A percentile compares a stretch with the other conserved stretches of the same genome.
phyloP scores from a whole-genome alignment of 495 filamentous ascomycete species.

The Neurospora pannonica region DNA sequence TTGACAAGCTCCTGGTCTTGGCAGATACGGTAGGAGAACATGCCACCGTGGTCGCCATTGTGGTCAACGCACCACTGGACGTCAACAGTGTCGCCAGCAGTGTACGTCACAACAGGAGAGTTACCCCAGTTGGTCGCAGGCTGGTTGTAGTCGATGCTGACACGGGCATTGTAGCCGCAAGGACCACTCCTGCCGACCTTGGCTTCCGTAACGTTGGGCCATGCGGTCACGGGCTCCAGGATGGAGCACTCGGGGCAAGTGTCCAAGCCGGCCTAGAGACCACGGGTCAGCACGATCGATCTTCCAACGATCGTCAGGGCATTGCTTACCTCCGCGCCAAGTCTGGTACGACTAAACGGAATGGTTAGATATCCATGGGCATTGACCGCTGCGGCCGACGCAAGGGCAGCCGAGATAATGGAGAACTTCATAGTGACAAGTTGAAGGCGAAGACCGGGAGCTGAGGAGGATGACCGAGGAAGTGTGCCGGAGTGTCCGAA shows the following conservation, averaged over 20 bases:
- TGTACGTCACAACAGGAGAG: slow-evolving; percentile 35
- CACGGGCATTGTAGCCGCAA: slow-evolving; percentile 48
- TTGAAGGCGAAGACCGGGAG: background rate
- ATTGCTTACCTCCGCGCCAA: slow-evolving; percentile 35
- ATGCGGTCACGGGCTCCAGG: slow-evolving; percentile 43
- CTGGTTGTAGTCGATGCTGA: slow-evolving; percentile 47
- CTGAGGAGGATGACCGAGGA: background rate
- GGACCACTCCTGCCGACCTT: slow-evolving; percentile 42
- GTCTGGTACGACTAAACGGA: slow-evolving; percentile 37
- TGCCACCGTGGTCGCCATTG: slow-evolving; percentile 52
- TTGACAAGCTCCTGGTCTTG: slow-evolving; percentile 43
- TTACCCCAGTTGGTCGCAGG: slow-evolving; percentile 38
- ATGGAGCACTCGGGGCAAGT: slow-evolving; percentile 49
- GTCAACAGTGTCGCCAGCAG: slow-evolving; percentile 34
- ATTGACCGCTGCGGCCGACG: slow-evolving; percentile 10
- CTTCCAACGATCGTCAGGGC: background rate
- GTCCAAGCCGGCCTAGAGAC: slow-evolving; percentile 35
- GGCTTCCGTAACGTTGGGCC: slow-evolving; percentile 40
- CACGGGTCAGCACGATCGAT: background rate
- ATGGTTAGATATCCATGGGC: slow-evolving; percentile 42
- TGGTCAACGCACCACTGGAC: slow-evolving; percentile 50
- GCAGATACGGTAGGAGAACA: slow-evolving; percentile 51
- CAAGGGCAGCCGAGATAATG: slow-evolving; percentile 1
- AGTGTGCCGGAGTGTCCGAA: background rate
- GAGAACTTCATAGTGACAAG: slow-evolving; percentile 12